A percentile compares a stretch with the other conserved stretches of the same genome.
These are phyloP conservation scores for sunflower (Helianthus annuus) DNA, from an alignment of 129 eudicot species.

Conservation along the genomic window HanXRQr2.0-SUNRISE NC_035438.2:79227877-79228376, in stretches of 20 bases:
- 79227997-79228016: conserved; percentile 63
- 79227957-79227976: conserved; percentile 65
- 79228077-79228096: conserved; percentile 66
- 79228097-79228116: conserved; percentile 77
- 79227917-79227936: conserved; percentile 70
- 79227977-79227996: conserved; percentile 65
- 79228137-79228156: conserved; percentile 57
- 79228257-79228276: conserved; percentile 72
- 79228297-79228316: conserved; percentile 62
- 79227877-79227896: not conserved
- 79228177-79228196: conserved; percentile 48
- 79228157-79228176: conserved; percentile 68
- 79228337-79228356: not conserved
- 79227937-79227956: conserved; percentile 55
- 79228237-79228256: conserved; percentile 63
- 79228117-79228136: conserved; percentile 63
- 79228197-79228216: conserved; percentile 63
- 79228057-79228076: conserved; percentile 59
- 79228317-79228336: conserved; percentile 40
- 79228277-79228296: conserved; percentile 67
- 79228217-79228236: conserved; percentile 57
- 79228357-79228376: not conserved
- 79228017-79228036: conserved; percentile 69
- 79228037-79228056: conserved; percentile 50
- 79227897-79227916: conserved; percentile 21